A percentile compares a stretch with the other conserved stretches of the same genome.
Evolutionary conservation across 108 stramenopile genomes (phyloP).

Genomic region (Skeletonema tropicum): DNA sequence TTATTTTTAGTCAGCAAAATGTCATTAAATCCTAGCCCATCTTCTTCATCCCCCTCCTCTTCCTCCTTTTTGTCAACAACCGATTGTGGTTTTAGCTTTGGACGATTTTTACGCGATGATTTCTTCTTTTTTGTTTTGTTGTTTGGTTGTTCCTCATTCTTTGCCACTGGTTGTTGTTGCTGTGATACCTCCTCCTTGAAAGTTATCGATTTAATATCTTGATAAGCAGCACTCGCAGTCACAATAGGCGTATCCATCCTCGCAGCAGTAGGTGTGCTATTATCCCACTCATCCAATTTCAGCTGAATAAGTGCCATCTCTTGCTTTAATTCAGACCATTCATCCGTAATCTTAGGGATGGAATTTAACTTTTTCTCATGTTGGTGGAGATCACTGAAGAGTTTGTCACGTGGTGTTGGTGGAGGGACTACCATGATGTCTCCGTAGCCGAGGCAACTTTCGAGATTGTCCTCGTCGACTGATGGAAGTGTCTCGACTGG

Average conservation of each 20-base stretch:
- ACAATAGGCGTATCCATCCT: background rate
- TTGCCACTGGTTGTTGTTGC: no score
- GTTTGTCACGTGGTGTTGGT: no score
- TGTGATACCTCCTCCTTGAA: background rate
- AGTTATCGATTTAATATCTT: background rate
- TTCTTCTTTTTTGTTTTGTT: background rate
- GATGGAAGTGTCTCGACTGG: no score
- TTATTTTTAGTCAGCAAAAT: background rate
- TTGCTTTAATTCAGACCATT: background rate
- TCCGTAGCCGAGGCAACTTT: no score
- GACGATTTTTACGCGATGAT: background rate
- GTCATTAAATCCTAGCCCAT: background rate
- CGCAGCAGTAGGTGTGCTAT: background rate
- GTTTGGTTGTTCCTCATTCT: background rate
- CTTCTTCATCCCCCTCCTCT: constrained; percentile 1
- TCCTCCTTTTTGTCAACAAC: background rate
- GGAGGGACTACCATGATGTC: no score
- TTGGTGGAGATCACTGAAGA: no score
- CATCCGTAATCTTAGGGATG: no score
- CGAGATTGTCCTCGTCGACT: no score
- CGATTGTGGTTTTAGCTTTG: background rate
- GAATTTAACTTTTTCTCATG: no score
- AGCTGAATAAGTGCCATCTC: background rate
- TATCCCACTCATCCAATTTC: constrained; percentile 1
- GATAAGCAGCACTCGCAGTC: background rate